A percentile compares a stretch with the other conserved stretches of the same genome.
Evolutionary conservation across 352 stramenopile genomes (phyloP).

Genomic region (Pythium dissotocum): DNA sequence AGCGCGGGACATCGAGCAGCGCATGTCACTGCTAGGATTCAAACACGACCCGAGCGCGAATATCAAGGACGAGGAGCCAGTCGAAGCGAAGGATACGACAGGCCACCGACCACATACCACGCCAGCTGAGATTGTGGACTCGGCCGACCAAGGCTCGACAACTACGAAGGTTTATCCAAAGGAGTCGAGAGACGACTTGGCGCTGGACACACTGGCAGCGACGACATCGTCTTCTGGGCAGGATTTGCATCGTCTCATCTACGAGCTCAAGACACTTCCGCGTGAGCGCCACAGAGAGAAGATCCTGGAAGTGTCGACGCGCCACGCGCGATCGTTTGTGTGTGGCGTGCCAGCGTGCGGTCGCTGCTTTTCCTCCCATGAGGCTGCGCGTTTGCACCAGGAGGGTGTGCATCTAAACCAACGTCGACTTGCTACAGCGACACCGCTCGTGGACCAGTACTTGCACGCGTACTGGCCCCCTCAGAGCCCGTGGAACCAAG

Average conservation of each 20-base stretch:
- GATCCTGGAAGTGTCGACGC: slow-evolving; percentile 51
- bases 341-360: slow-evolving; percentile 57
- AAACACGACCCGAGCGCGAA: slow-evolving; percentile 29
- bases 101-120: slow-evolving; percentile 7
- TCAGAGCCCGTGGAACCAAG: slow-evolving; percentile 47
- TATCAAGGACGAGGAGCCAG: slow-evolving; percentile 13
- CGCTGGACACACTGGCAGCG: slow-evolving; percentile 7
- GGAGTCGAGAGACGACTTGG: slow-evolving; percentile 11
- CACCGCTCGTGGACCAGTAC: slow-evolving; percentile 52
- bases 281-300: slow-evolving; percentile 41
- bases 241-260: slow-evolving; percentile 59
- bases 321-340: slow-evolving; percentile 46
- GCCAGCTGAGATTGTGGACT: neutral
- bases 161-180: neutral
- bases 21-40: slow-evolving; percentile 51
- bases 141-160: neutral
- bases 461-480: slow-evolving; percentile 60
- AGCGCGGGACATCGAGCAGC: slow-evolving; percentile 42
- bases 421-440: slow-evolving; percentile 39
- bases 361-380: slow-evolving; percentile 61
- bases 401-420: slow-evolving; percentile 39
- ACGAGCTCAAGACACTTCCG: slow-evolving; percentile 67
- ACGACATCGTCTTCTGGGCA: slow-evolving; percentile 27
- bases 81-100: neutral
- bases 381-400: slow-evolving; percentile 54